These are phyloP conservation scores for Keithomyces neogunnii DNA, from an alignment of 2,329 filamentous ascomycete species.

Conservation along the genomic window DNA sequence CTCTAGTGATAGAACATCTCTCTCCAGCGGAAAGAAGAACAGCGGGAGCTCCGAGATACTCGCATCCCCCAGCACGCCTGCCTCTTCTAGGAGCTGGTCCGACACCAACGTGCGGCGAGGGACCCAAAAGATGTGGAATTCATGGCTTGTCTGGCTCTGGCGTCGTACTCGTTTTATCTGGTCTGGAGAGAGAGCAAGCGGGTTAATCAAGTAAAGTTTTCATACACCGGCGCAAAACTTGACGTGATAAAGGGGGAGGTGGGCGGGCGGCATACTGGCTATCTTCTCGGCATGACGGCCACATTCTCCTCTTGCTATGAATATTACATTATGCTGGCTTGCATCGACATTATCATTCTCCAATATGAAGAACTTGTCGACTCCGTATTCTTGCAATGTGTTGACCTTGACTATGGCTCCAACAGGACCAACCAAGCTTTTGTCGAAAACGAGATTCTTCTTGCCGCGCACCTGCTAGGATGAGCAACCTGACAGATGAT, in stretches of 20 bases:
- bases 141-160: slow-evolving; percentile 83
- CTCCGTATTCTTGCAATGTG: slow-evolving; percentile 90
- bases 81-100: slow-evolving; percentile 85
- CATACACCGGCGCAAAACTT: neutral
- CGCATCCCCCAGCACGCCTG: slow-evolving; percentile 85
- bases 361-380: slow-evolving; percentile 94
- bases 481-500: slow-evolving; percentile 11
- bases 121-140: slow-evolving; percentile 95
- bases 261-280: slow-evolving; percentile 58
- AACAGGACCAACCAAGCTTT: slow-evolving; percentile 79
- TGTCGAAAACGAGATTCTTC: slow-evolving; percentile 95
- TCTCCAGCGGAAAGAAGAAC: slow-evolving; percentile 85
- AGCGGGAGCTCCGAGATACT: slow-evolving; percentile 81
- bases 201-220: slow-evolving; percentile 12
- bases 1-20: slow-evolving; percentile 85
- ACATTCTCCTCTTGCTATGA: slow-evolving; percentile 85
- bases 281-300: slow-evolving; percentile 75
- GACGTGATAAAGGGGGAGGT: neutral
- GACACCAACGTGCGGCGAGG: slow-evolving; percentile 86
- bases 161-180: slow-evolving; percentile 86
- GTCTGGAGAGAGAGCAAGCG: slow-evolving; percentile 44
- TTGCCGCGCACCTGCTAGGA: slow-evolving; percentile 78
- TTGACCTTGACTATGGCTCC: slow-evolving; percentile 92
- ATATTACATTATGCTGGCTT: slow-evolving; percentile 90
- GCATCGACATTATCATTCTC: slow-evolving; percentile 94